Conservation (phyloP, 352 stramenopile genomes). For the Phytophthora tubulina region DNA sequence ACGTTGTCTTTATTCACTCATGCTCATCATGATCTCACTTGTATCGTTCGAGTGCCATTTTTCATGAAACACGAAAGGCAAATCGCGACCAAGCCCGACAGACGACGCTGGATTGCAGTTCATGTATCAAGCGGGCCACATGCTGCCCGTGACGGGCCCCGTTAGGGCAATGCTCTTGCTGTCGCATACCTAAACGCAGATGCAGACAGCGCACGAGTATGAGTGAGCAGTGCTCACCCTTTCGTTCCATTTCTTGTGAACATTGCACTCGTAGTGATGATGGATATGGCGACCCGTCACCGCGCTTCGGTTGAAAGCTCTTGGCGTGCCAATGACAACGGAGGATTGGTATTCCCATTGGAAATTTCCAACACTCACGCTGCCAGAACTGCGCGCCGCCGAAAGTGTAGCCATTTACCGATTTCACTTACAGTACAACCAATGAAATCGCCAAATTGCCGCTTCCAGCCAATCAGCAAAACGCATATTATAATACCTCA, state of each 20-base stretch:
- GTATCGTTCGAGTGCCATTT: no score
- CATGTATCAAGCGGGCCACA: neutral
- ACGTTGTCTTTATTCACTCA: no score
- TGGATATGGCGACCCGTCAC: neutral
- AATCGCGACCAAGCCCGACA: neutral
- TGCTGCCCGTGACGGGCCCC: neutral
- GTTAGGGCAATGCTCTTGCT: no score
- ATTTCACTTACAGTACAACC: neutral
- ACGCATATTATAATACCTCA: no score
- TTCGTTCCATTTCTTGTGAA: neutral
- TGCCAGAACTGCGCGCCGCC: no score
- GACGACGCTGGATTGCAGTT: neutral
- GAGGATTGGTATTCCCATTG: no score
- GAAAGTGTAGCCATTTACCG: slow-evolving; percentile 5
- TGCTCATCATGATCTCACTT: no score
- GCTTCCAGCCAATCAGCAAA: slow-evolving; percentile 27
- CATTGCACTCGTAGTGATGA: slow-evolving; percentile 1
- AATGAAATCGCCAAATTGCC: neutral
- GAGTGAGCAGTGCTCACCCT: neutral
- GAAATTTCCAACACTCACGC: no score
- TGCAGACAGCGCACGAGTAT: slow-evolving; percentile 1
- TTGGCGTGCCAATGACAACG: no score
- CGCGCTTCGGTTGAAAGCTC: no score
- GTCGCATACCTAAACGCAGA: neutral
- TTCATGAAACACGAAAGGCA: neutral